These are phyloP conservation scores for Collariella sp. DNA, from an alignment of 495 filamentous ascomycete genomes.

Conservation along the genomic window DNA sequence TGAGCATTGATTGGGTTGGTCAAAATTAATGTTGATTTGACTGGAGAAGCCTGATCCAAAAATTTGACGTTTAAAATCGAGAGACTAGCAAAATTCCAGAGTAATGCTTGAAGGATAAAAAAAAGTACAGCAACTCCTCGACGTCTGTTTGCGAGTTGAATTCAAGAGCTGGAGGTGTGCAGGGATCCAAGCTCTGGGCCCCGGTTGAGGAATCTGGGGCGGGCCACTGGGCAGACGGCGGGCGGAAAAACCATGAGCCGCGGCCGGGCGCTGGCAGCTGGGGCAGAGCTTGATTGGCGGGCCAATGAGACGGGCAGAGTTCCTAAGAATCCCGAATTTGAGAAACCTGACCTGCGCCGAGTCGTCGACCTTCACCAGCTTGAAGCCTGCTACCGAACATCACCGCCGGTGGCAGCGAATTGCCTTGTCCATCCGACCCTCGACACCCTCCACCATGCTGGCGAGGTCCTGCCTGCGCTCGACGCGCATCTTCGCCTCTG, in stretches of 20 bases:
- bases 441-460: conserved; percentile 57
- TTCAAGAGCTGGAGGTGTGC: no score
- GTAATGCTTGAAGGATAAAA: no score
- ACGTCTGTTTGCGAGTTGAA: no score
- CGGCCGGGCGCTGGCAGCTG: background rate
- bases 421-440: conserved; percentile 31
- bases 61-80: no score
- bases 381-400: conserved; percentile 18
- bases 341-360: conserved; percentile 29
- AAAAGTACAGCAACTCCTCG: no score
- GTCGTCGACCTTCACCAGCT: conserved; percentile 25
- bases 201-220: no score
- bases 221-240: background rate
- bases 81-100: no score
- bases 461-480: conserved; percentile 75
- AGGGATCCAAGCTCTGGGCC: no score
- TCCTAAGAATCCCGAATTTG: conserved; percentile 35
- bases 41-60: background rate
- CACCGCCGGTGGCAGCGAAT: conserved; percentile 34
- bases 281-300: conserved; percentile 16
- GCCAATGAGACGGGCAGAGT: conserved; percentile 26
- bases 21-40: background rate
- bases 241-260: conserved; percentile 25
- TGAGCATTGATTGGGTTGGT: background rate
- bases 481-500: conserved; percentile 67